These are phyloP conservation scores for Aphanomyces cochlioides DNA, from an alignment of 352 stramenopile species.

Conservation along the genomic window DNA sequence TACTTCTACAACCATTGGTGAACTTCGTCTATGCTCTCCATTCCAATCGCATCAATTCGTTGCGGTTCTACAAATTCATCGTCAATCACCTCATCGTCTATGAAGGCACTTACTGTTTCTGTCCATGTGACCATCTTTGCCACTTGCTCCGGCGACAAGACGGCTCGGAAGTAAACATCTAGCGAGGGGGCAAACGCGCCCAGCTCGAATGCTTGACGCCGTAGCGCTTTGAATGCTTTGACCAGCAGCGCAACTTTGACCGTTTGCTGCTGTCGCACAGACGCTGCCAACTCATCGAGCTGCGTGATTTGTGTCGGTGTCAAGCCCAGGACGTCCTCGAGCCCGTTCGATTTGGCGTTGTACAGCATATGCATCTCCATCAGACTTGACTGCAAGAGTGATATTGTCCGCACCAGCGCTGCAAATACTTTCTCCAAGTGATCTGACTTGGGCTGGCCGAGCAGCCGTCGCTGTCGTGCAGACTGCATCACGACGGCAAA, in stretches of 20 bases:
- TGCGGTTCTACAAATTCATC: constrained; percentile 19
- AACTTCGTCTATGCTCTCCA: constrained; percentile 2
- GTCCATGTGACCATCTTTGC: constrained; percentile 70
- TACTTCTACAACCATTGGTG: neutral
- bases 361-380: constrained; percentile 64
- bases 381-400: constrained; percentile 49
- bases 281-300: constrained; percentile 56
- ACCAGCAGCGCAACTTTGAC: constrained; percentile 65
- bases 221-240: constrained; percentile 73
- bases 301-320: constrained; percentile 54
- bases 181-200: constrained; percentile 65
- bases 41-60: constrained; percentile 16
- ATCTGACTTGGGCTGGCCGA: constrained; percentile 50
- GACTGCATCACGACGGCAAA: constrained; percentile 63
- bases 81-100: neutral
- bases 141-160: constrained; percentile 69
- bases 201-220: constrained; percentile 57
- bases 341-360: constrained; percentile 24
- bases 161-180: constrained; percentile 61
- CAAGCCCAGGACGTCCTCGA: constrained; percentile 42
- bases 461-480: constrained; percentile 53
- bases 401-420: constrained; percentile 52
- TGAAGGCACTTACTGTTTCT: constrained; percentile 37
- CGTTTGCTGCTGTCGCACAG: constrained; percentile 62
- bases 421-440: constrained; percentile 61